Percentiles rank a stretch among this genome's conserved stretches.
These are phyloP conservation scores for Penicillium steckii DNA, from an alignment of 495 filamentous ascomycete species.

Conservation along the genomic window DNA sequence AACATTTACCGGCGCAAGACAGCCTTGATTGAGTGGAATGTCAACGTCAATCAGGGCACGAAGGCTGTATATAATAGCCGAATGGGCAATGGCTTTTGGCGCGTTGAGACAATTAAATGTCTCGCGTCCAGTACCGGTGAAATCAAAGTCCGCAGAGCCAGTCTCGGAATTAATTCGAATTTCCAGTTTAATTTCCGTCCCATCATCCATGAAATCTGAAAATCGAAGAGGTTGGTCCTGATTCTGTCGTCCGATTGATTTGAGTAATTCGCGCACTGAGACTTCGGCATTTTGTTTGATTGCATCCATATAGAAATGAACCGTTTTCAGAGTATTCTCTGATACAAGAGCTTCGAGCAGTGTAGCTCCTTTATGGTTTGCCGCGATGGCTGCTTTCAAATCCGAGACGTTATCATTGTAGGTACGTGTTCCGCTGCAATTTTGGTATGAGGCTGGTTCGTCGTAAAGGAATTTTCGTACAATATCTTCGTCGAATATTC, in stretches of 20 bases:
- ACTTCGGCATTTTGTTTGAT: constrained; percentile 77
- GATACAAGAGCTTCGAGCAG: constrained; percentile 76
- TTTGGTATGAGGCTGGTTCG: constrained; percentile 77
- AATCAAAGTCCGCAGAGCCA: constrained; percentile 90
- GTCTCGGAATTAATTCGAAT: constrained; percentile 76
- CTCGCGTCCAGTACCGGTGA: constrained; percentile 75
- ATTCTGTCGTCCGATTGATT: constrained; percentile 67
- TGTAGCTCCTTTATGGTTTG: constrained; percentile 89
- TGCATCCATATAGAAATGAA: constrained; percentile 65
- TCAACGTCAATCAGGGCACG: constrained; percentile 81
- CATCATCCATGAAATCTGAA: constrained; percentile 90
- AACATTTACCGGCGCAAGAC: constrained; percentile 76
- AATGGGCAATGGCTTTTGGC: constrained; percentile 83
- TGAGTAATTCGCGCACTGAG: constrained; percentile 74
- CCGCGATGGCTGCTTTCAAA: constrained; percentile 86
- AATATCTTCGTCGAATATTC: constrained; percentile 77
- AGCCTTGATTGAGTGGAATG: constrained; percentile 92
- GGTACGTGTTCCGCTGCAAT: constrained; percentile 82
- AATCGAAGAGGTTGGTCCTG: constrained; percentile 70
- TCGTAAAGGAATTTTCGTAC: constrained; percentile 75
- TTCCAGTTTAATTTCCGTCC: constrained; percentile 74
- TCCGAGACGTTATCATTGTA: constrained; percentile 90
- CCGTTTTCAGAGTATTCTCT: constrained; percentile 82
- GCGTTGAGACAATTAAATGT: constrained; percentile 86
- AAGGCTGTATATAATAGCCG: constrained; percentile 88